Percentiles rank a stretch among this genome's conserved stretches.
phyloP scores from a whole-genome alignment of 257 asterid species.

The Coffea canephora region DNA sequence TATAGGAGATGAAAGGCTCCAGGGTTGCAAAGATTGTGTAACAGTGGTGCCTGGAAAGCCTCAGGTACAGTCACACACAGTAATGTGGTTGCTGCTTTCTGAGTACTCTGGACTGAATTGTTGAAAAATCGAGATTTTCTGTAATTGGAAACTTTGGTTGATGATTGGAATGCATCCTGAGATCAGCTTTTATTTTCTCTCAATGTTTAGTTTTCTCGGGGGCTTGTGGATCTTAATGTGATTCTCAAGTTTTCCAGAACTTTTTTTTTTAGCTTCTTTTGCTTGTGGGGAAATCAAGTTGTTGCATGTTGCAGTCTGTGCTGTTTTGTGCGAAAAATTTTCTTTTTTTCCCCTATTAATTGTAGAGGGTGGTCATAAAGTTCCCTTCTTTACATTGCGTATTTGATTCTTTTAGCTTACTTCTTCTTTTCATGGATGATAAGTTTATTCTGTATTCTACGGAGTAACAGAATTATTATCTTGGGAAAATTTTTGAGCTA shows the following conservation, averaged over 20 bases:
- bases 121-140: slow-evolving; percentile 19
- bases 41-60: slow-evolving; percentile 78
- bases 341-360: slow-evolving; percentile 6
- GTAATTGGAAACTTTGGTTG: slow-evolving; percentile 16
- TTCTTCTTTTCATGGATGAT: background rate
- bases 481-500: background rate
- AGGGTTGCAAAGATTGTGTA: slow-evolving; percentile 97
- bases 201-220: slow-evolving; percentile 16
- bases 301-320: slow-evolving; percentile 44
- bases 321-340: slow-evolving; percentile 17
- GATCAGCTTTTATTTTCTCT: slow-evolving; percentile 19
- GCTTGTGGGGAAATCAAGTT: slow-evolving; percentile 11
- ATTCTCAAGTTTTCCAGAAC: slow-evolving; percentile 22
- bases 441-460: background rate
- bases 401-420: background rate
- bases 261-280: slow-evolving; percentile 12
- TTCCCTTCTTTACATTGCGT: background rate
- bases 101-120: slow-evolving; percentile 10
- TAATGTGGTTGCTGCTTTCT: slow-evolving; percentile 43
- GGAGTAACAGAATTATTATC: background rate
- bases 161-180: slow-evolving; percentile 22
- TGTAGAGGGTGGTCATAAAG: background rate
- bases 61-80: slow-evolving; percentile 56
- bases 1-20: slow-evolving; percentile 92
- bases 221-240: slow-evolving; percentile 50